Evolutionary conservation across 345 rosid genomes (phyloP).

Genomic region (Eucalyptus lansdowneana): DNA sequence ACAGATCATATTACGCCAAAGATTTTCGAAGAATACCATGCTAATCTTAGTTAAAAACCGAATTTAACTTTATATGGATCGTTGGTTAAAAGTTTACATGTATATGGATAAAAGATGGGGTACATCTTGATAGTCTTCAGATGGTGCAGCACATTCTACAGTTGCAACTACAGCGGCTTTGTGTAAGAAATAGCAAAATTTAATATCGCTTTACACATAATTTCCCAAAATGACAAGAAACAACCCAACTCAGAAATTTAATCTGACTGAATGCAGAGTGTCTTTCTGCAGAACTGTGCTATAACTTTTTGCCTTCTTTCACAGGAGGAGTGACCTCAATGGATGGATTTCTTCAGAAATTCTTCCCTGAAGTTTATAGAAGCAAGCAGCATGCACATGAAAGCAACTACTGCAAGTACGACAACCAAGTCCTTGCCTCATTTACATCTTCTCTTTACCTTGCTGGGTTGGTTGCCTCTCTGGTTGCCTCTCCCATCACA

Average conservation of each 20-base stretch:
- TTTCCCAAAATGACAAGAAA: background rate
- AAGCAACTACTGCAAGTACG: slow-evolving; percentile 88
- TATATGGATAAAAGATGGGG: background rate
- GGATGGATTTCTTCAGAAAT: slow-evolving; percentile 66
- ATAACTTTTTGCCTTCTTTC: background rate
- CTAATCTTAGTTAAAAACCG: background rate
- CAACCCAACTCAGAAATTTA: background rate
- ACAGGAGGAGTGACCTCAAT: slow-evolving; percentile 88
- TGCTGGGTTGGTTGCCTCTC: slow-evolving; percentile 77
- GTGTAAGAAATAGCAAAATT: background rate
- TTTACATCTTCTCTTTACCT: slow-evolving; percentile 89
- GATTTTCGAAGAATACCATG: background rate
- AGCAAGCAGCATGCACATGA: slow-evolving; percentile 69
- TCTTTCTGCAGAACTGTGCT: background rate
- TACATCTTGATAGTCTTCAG: background rate
- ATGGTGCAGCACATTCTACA: background rate
- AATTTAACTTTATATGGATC: background rate
- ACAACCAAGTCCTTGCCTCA: slow-evolving; percentile 66
- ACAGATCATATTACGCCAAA: background rate
- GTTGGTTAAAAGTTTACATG: background rate
- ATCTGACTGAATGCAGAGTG: background rate
- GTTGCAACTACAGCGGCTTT: background rate
- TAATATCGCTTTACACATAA: background rate
- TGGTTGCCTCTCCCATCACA: slow-evolving; percentile 72
- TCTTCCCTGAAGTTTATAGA: slow-evolving; percentile 51